Evolutionary conservation across 2,329 filamentous ascomycete species (phyloP), one percentile per base, ranked within the genome.

Genomic region (Stagonosporopsis rhizophila): DNA sequence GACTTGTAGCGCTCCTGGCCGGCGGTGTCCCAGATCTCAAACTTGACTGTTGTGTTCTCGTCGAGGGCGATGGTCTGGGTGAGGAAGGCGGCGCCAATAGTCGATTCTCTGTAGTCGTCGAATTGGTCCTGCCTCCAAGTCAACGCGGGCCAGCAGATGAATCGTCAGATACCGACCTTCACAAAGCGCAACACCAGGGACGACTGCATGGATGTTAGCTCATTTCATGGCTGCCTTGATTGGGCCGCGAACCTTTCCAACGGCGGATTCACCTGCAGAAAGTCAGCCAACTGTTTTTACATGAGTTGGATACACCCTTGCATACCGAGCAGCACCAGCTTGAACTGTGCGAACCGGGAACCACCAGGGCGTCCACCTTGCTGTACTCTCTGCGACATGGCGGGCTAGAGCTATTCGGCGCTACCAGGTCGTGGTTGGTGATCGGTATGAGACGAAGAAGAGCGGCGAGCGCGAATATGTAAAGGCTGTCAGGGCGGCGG

Each of bases 1-100:
- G 95, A 98, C 84, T 98, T 98, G 86, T 98, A 99, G 74, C 96
- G 88, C 81, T 99, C 95, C 81, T 99, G 95, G 62, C 95, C 95
- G 62, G 95, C 95, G 9, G 95, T 99, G 52, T 76, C 73, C 73
- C 95, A 99, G 76, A 99, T 99, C 81, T 99, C 95, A 75, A 99
- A 99, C 83, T 99, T 99, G 80, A 99, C 94, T 53, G 95, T 99
- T 58, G 95, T 98, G 79, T 88, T 95, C 76, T 98, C 95, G 77
- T 98, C 94, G 79, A 99, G 89, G 56, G 94, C 94, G 77, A 99
- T 97, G 68, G 95, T 99, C 81, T 99, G 95, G 72, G 95, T 99
- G 67, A 99, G 86, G 85, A 99, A 99, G 67, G 96, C 96, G 70
- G 96, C 95, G 79, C 95, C 94, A 80, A 97, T 97, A 61, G 94